Conservation (phyloP, 2,329 filamentous ascomycete genomes). For the Cladosporium sp. region DNA sequence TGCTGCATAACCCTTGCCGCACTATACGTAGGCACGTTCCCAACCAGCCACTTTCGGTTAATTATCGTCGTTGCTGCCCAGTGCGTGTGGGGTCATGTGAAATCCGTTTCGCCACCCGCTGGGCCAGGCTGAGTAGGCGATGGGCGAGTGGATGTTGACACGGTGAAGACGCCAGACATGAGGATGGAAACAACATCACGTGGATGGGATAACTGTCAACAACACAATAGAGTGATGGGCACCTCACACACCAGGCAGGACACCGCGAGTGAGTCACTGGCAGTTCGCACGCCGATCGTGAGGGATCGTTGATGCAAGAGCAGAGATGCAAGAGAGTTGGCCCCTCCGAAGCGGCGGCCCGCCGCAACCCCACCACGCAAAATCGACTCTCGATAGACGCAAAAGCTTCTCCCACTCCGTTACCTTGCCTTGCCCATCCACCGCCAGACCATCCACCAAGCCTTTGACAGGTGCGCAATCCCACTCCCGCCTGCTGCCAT, state of each 20-base stretch:
- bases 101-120: background rate
- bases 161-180: too few species aligned
- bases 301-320: too few species aligned
- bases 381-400: background rate
- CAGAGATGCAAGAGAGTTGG: background rate
- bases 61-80: slow-evolving; percentile 10
- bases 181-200: too few species aligned
- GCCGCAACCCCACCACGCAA: background rate
- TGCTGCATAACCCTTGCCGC: slow-evolving; percentile 1
- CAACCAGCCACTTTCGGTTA: slow-evolving; percentile 11
- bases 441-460: slow-evolving; percentile 17
- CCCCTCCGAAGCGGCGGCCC: background rate
- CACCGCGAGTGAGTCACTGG: background rate
- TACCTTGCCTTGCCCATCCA: slow-evolving; percentile 17
- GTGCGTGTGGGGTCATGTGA: slow-evolving; percentile 7
- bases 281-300: too few species aligned
- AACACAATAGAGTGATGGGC: too few species aligned
- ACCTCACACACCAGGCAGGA: too few species aligned
- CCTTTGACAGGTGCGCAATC: slow-evolving; percentile 22
- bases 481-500: slow-evolving; percentile 6
- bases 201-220: too few species aligned
- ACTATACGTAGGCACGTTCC: background rate
- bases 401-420: slow-evolving; percentile 12
- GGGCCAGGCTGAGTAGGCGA: background rate
- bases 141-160: background rate